Evolutionary conservation across 192 early-diverging fungal species (phyloP).

Genomic region (Coemansia sp.): DNA sequence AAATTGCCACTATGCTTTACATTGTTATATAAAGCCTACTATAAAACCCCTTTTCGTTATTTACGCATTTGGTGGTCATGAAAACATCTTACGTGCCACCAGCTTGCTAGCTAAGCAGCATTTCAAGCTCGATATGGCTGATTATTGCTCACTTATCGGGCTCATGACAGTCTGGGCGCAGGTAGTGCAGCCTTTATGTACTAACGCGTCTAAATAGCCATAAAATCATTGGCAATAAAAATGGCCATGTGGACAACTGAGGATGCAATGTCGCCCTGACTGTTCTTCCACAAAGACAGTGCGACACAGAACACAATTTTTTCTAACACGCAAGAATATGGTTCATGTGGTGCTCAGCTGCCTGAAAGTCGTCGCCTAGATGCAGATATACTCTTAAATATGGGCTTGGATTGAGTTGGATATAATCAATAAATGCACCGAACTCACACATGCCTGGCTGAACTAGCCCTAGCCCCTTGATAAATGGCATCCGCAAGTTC

Average conservation of each 20-base stretch:
- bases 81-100: too few species aligned
- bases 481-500: too few species aligned
- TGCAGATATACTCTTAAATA: background rate
- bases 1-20: too few species aligned
- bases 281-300: constrained; percentile 28
- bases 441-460: constrained; percentile 3
- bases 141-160: background rate
- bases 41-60: too few species aligned
- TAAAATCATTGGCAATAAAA: constrained; percentile 14
- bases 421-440: background rate
- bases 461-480: too few species aligned
- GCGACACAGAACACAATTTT: too few species aligned
- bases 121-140: background rate
- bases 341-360: background rate
- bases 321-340: background rate
- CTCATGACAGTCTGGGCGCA: background rate
- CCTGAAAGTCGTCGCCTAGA: background rate
- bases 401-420: background rate
- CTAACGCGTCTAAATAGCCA: constrained; percentile 8
- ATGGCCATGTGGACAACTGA: constrained; percentile 22
- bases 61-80: too few species aligned
- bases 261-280: constrained; percentile 22
- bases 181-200: background rate
- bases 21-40: too few species aligned
- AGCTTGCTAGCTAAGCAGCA: too few species aligned